Conservation (phyloP, 352 stramenopile species). For the Phytophthora parvispora region DNA sequence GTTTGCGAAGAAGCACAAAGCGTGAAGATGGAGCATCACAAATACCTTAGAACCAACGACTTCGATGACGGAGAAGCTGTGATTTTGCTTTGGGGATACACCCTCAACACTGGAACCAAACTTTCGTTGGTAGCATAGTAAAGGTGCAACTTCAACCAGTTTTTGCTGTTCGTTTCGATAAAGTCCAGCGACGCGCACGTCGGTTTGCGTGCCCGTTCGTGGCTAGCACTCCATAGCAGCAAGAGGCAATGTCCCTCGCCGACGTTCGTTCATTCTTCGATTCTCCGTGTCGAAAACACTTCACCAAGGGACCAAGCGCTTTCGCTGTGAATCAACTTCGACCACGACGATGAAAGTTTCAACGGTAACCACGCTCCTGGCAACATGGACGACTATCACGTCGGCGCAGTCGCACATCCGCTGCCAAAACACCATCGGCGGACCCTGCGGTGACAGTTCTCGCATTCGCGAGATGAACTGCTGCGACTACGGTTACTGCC, state of each 20-base stretch:
- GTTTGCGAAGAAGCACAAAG: no score
- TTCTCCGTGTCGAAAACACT: conserved; percentile 18
- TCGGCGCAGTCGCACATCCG: conserved; percentile 50
- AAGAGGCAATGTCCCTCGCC: not conserved
- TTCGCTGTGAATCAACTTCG: conserved; percentile 3
- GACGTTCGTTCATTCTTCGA: conserved; percentile 15
- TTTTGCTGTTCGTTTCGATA: conserved; percentile 35
- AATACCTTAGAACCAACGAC: not conserved
- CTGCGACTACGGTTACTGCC: conserved; percentile 62
- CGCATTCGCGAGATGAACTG: conserved; percentile 43
- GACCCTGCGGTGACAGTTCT: conserved; percentile 40
- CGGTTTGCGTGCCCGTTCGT: not conserved
- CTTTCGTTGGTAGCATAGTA: not conserved
- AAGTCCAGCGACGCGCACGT: conserved; percentile 12
- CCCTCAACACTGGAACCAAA: conserved; percentile 13
- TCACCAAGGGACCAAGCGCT: conserved; percentile 7
- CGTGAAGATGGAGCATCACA: no score
- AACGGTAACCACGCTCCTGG: conserved; percentile 2
- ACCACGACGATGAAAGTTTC: conserved; percentile 20
- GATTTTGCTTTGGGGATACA: not conserved
- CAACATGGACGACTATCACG: conserved; percentile 8
- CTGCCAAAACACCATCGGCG: conserved; percentile 59
- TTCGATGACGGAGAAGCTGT: no score
- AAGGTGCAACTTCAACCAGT: conserved; percentile 10
- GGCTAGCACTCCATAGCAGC: not conserved